phyloP scores from a whole-genome alignment of 2,329 filamentous ascomycete species.

The Nakataea oryzae region DNA sequence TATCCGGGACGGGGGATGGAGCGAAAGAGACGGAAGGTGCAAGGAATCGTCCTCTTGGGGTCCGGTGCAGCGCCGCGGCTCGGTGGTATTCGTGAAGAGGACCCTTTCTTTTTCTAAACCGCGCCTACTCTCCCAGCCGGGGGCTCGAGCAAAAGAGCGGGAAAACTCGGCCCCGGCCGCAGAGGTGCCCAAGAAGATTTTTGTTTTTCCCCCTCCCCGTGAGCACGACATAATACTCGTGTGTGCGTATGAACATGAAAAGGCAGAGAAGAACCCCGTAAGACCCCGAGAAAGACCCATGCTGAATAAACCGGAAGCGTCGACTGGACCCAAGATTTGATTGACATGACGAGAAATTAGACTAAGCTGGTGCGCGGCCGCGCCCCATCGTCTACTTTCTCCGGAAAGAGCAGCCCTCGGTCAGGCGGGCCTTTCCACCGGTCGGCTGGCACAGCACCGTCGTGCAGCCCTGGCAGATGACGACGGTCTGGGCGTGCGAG shows the following conservation, averaged over 20 bases:
- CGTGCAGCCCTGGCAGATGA: conserved; percentile 99
- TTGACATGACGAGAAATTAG: conserved; percentile 20
- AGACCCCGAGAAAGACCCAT: conserved; percentile 2
- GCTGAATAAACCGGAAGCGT: background rate
- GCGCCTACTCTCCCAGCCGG: conserved; percentile 9
- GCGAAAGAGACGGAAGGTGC: background rate
- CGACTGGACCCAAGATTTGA: background rate
- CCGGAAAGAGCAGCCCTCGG: conserved; percentile 99
- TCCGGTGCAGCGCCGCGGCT: background rate
- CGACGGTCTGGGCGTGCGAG: conserved; percentile 99
- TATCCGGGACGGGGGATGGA: background rate
- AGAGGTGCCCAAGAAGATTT: conserved; percentile 13
- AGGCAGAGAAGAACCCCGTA: conserved; percentile 12
- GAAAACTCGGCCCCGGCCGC: background rate
- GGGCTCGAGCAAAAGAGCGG: background rate
- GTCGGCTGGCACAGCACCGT: conserved; percentile 99
- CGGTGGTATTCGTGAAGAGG: conserved; percentile 27
- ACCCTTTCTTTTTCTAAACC: conserved; percentile 19
- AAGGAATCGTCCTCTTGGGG: conserved; percentile 11
- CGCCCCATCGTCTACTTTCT: conserved; percentile 74
- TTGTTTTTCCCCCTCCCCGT: conserved; percentile 1
- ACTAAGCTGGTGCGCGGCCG: conserved; percentile 15
- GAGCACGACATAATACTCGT: background rate
- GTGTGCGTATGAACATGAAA: conserved; percentile 12
- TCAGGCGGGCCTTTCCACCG: conserved; percentile 97